Conservation (phyloP, 2,329 filamentous ascomycete species). For the Trematosphaeria pertusa region DNA sequence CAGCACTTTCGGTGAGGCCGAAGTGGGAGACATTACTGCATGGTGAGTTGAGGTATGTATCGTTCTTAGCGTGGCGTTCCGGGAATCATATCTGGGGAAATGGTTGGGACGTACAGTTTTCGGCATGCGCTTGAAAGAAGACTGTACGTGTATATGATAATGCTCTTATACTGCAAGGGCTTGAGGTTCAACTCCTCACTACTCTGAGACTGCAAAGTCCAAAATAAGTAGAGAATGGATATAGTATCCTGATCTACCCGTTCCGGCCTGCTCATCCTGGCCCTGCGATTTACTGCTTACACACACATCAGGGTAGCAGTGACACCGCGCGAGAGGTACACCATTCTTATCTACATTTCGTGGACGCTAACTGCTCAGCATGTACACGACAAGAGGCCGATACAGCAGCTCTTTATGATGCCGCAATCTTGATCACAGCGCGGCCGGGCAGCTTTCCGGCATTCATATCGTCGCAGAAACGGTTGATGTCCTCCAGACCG, state of each 20-base stretch:
- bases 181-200: conserved; percentile 46
- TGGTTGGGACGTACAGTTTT: conserved; percentile 37
- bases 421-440: conserved; percentile 50
- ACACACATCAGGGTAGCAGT: too few species aligned
- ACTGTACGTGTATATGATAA: conserved; percentile 31
- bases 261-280: too few species aligned
- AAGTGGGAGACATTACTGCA: conserved; percentile 94
- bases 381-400: too few species aligned
- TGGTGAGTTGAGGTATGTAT: conserved; percentile 65
- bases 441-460: conserved; percentile 50
- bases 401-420: too few species aligned
- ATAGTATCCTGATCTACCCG: too few species aligned
- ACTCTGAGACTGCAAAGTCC: background rate
- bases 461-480: conserved; percentile 49
- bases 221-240: too few species aligned
- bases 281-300: too few species aligned
- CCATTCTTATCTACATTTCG: too few species aligned
- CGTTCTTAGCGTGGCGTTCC: conserved; percentile 41
- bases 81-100: conserved; percentile 2
- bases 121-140: conserved; percentile 50
- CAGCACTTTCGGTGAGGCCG: conserved; percentile 93
- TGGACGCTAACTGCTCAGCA: too few species aligned
- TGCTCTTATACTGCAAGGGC: conserved; percentile 22
- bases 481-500: conserved; percentile 48
- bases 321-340: too few species aligned